Evolutionary conservation across 2,329 filamentous ascomycete species (phyloP).

Genomic region (Stagonosporopsis tanaceti): DNA sequence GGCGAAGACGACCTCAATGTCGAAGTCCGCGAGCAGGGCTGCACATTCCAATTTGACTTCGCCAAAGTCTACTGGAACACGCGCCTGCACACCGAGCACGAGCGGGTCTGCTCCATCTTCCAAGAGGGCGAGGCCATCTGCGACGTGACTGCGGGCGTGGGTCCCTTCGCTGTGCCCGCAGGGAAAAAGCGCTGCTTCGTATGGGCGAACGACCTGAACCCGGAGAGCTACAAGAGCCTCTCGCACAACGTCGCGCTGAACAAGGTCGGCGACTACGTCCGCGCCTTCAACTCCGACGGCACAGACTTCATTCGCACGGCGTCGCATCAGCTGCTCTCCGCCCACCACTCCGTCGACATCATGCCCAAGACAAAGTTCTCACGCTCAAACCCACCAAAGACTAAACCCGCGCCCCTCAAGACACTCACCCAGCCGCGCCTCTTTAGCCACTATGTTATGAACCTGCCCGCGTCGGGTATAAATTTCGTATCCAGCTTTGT

Average conservation of each 20-base stretch:
- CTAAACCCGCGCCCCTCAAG: constrained; percentile 44
- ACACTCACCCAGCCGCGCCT: constrained; percentile 68
- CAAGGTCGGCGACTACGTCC: constrained; percentile 78
- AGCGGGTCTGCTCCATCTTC: constrained; percentile 78
- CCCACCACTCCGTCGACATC: constrained; percentile 60
- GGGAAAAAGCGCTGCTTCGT: constrained; percentile 91
- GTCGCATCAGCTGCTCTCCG: constrained; percentile 63
- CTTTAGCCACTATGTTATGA: constrained; percentile 97
- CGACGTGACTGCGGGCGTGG: constrained; percentile 97
- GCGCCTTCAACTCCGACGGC: constrained; percentile 82
- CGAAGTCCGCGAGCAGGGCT: constrained; percentile 80
- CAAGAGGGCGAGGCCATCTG: constrained; percentile 85
- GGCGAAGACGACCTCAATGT: constrained; percentile 86
- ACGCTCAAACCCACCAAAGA: constrained; percentile 29
- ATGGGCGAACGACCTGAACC: constrained; percentile 97
- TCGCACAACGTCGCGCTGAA: constrained; percentile 75
- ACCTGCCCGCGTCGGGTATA: constrained; percentile 88
- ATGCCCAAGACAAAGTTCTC: constrained; percentile 46
- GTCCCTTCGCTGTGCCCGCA: constrained; percentile 91
- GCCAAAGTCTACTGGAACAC: constrained; percentile 98
- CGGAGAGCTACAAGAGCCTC: constrained; percentile 80
- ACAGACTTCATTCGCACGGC: constrained; percentile 78
- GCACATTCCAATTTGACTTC: constrained; percentile 92
- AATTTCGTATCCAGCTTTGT: constrained; percentile 81
- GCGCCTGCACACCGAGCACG: constrained; percentile 87